A percentile compares a stretch with the other conserved stretches of the same genome.
phyloP scores from a whole-genome alignment of 139 green algal species.

The Edaphochlamys debaryana region DNA sequence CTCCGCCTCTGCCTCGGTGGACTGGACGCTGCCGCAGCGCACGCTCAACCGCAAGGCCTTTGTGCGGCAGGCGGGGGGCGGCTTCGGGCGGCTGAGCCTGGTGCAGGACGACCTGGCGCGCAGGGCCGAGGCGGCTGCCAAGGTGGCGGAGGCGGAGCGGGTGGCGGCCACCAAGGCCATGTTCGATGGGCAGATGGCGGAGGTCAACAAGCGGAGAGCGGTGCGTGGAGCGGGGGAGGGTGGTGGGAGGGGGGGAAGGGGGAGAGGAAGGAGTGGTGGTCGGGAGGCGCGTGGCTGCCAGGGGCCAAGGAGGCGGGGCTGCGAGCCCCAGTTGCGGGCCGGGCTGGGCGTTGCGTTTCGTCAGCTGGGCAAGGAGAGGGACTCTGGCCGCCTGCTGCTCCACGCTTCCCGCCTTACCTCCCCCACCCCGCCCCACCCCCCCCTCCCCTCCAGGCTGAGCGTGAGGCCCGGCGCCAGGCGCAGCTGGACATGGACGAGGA shows the following conservation, averaged over 20 bases:
- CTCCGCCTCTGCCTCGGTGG: background rate
- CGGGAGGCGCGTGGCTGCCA: too few relatives aligned
- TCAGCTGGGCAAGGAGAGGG: too few relatives aligned
- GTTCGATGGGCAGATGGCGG: background rate
- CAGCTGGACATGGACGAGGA: constrained; percentile 32
- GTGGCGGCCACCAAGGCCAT: background rate
- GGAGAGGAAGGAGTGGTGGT: background rate
- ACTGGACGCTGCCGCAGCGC: constrained; percentile 28
- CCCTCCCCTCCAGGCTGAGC: constrained; percentile 3
- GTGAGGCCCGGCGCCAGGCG: background rate
- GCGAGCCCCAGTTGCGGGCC: background rate
- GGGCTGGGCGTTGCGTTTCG: too few relatives aligned
- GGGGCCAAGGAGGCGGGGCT: too few relatives aligned
- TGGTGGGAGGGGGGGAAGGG: background rate
- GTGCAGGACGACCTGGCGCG: constrained; percentile 31
- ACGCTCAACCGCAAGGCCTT: constrained; percentile 36
- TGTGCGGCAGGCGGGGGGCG: background rate
- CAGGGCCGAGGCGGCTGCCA: background rate
- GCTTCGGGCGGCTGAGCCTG: constrained; percentile 16
- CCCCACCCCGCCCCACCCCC: background rate
- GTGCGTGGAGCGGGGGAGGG: background rate
- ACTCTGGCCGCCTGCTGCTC: too few relatives aligned
- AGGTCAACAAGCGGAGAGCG: background rate
- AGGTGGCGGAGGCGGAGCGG: background rate
- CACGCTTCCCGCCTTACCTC: background rate